phyloP scores from a whole-genome alignment of 75 land plant genomes.

The Pinus albicaulis region DNA sequence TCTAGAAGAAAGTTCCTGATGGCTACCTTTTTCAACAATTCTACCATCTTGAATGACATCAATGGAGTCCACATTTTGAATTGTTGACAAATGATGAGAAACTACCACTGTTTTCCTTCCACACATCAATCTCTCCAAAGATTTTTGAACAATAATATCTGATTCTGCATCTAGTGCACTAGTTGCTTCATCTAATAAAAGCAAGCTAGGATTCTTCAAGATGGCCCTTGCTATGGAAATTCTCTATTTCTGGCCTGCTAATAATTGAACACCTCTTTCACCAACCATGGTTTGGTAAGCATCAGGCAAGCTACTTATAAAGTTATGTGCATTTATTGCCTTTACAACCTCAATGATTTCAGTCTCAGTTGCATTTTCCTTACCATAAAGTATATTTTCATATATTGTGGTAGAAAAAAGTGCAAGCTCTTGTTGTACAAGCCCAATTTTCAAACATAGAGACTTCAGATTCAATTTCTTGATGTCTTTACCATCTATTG shows the following conservation, averaged over 20 bases:
- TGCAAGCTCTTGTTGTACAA: constrained; percentile 95
- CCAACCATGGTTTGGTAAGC: constrained; percentile 90
- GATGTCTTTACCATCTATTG: no score
- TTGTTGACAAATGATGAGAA: constrained; percentile 86
- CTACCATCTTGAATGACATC: constrained; percentile 78
- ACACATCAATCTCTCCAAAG: constrained; percentile 88
- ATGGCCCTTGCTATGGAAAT: constrained; percentile 97
- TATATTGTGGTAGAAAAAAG: constrained; percentile 83
- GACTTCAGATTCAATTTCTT: no score
- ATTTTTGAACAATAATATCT: constrained; percentile 84
- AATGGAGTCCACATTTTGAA: constrained; percentile 72
- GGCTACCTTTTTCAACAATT: constrained; percentile 77
- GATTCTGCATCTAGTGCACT: constrained; percentile 96
- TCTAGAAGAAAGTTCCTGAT: constrained; percentile 40
- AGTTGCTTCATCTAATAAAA: constrained; percentile 94
- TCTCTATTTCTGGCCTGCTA: constrained; percentile 96
- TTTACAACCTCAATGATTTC: constrained; percentile 85
- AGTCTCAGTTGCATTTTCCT: constrained; percentile 75
- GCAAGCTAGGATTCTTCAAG: constrained; percentile 86
- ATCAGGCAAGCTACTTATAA: constrained; percentile 74
- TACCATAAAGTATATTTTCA: constrained; percentile 90
- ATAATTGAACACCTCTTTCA: constrained; percentile 88
- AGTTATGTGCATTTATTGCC: constrained; percentile 79
- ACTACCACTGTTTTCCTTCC: constrained; percentile 89
- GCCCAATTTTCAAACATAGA: no score